Percentiles rank a stretch among this genome's conserved stretches.
Conservation (phyloP, 2,329 filamentous ascomycete genomes). For the Seiridium cupressi region DNA sequence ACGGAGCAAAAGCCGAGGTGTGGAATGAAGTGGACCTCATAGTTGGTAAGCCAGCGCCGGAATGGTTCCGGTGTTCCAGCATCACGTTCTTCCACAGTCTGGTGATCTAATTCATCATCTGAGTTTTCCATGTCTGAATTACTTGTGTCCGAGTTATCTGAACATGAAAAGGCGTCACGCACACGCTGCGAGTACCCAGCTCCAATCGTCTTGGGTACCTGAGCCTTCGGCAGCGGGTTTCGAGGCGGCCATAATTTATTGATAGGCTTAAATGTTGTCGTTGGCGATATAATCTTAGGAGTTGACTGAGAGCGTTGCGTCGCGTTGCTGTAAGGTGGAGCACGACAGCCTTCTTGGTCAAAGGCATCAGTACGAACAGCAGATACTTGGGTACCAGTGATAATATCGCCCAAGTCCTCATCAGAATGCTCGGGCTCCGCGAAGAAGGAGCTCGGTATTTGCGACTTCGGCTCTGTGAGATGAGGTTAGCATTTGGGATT, state of each 20-base stretch:
- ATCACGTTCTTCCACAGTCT: not conserved
- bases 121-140: not conserved
- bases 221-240: not conserved
- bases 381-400: not conserved
- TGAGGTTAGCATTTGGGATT: not conserved
- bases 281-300: not conserved
- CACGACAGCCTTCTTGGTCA: not conserved
- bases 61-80: not conserved
- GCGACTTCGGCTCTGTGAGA: not conserved
- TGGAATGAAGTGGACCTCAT: not conserved
- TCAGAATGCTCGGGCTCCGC: not conserved
- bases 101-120: too few relatives aligned
- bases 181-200: not conserved
- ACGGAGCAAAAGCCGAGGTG: conserved; percentile 6
- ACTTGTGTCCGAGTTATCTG: not conserved
- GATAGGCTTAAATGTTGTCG: not conserved
- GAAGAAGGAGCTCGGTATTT: not conserved
- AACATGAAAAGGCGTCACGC: not conserved
- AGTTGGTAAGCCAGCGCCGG: not conserved
- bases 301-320: not conserved
- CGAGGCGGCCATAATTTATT: not conserved
- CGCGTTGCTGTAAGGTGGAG: too few relatives aligned
- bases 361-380: not conserved
- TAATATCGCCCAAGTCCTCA: not conserved
- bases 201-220: not conserved